phyloP scores from a whole-genome alignment of 352 stramenopile species.

The Globisporangium okanoganense region DNA sequence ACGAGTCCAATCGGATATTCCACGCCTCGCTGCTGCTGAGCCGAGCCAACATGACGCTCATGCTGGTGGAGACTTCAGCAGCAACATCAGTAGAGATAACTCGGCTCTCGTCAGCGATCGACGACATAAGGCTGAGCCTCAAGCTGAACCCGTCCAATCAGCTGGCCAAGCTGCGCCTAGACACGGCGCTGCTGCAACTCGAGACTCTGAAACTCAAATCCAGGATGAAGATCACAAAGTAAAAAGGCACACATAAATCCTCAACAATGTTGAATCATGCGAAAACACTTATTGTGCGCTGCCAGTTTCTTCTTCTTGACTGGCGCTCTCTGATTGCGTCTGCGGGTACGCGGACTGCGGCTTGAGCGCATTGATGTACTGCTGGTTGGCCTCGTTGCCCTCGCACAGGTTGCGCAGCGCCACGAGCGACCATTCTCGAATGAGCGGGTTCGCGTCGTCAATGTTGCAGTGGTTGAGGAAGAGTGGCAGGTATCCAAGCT shows the following conservation, averaged over 20 bases:
- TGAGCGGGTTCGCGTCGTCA: constrained; percentile 81
- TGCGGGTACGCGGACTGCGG: constrained; percentile 46
- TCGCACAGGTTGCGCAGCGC: constrained; percentile 88
- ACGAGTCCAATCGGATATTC: constrained; percentile 12
- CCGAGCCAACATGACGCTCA: constrained; percentile 18
- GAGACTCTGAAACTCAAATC: constrained; percentile 14
- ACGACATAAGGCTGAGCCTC: constrained; percentile 9
- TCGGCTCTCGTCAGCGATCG: constrained; percentile 3
- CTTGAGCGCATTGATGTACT: constrained; percentile 57
- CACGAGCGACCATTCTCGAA: constrained; percentile 89
- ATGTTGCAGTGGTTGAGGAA: constrained; percentile 91
- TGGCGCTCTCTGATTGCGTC: neutral
- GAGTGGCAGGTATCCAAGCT: constrained; percentile 64
- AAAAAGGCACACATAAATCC: neutral
- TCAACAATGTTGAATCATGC: neutral
- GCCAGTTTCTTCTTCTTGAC: neutral
- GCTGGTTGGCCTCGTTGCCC: constrained; percentile 71
- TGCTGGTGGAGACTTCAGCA: neutral
- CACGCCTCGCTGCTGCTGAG: constrained; percentile 21
- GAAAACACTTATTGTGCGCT: neutral
- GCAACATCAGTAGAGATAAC: neutral
- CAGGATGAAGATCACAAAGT: neutral
- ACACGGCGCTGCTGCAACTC: constrained; percentile 12
- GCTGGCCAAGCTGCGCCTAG: constrained; percentile 11
- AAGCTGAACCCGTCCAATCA: constrained; percentile 8